Evolutionary conservation across 2,329 filamentous ascomycete species (phyloP).

Genomic region (Apiospora kogelbergensis): DNA sequence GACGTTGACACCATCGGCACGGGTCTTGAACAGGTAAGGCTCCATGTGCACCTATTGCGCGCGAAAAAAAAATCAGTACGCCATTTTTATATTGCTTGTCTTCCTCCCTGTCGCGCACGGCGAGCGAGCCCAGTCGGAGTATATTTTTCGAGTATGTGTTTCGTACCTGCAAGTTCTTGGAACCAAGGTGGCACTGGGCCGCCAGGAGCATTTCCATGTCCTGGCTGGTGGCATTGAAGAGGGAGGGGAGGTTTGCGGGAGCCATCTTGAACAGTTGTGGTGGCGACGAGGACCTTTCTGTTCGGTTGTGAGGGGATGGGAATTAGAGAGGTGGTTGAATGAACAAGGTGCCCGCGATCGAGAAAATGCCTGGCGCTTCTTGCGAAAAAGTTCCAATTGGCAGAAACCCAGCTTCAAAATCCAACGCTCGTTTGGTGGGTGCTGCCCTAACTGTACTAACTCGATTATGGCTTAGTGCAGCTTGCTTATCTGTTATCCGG

Average conservation of each 20-base stretch:
- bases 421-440: not conserved
- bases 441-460: slow-evolving; percentile 1
- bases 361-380: slow-evolving; percentile 1
- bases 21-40: slow-evolving; percentile 99
- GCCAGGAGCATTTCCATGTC: slow-evolving; percentile 99
- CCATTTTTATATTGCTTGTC: not conserved
- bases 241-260: slow-evolving; percentile 87
- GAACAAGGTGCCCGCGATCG: slow-evolving; percentile 4
- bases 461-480: not conserved
- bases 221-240: slow-evolving; percentile 95
- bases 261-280: slow-evolving; percentile 74
- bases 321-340: slow-evolving; percentile 2
- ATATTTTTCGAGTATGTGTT: not conserved
- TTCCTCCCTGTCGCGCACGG: not conserved
- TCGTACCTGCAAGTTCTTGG: slow-evolving; percentile 90
- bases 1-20: slow-evolving; percentile 96
- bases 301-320: slow-evolving; percentile 31
- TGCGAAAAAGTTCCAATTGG: slow-evolving; percentile 7
- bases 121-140: not conserved
- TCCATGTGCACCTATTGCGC: slow-evolving; percentile 75
- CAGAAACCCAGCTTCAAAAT: slow-evolving; percentile 8
- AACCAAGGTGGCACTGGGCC: slow-evolving; percentile 93
- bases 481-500: not conserved
- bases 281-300: slow-evolving; percentile 17
- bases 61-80: slow-evolving; percentile 1